Evolutionary conservation across 495 filamentous ascomycete species (phyloP).

Genomic region (Mycothermus thermophilus): DNA sequence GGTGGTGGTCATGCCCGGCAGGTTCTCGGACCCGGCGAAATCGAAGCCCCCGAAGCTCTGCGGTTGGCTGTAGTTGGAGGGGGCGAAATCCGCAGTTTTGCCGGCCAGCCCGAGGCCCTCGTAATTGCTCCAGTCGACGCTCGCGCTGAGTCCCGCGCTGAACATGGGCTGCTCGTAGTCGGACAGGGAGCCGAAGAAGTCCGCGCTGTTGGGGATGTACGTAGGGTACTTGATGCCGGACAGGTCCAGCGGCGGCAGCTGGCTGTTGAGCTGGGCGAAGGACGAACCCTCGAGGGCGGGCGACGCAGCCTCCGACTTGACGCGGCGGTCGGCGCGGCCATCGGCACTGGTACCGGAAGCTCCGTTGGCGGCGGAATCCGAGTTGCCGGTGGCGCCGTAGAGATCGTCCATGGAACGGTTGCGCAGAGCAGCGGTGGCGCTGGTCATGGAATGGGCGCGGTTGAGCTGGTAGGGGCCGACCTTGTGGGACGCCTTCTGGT

Average conservation of each 20-base stretch:
- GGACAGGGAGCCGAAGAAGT: constrained; percentile 37
- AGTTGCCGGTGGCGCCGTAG: constrained; percentile 23
- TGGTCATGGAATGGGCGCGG: constrained; percentile 57
- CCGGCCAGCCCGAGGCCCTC: constrained; percentile 44
- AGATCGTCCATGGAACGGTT: constrained; percentile 60
- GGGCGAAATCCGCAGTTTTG: constrained; percentile 37
- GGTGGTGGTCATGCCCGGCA: constrained; percentile 37
- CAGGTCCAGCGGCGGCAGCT: constrained; percentile 53
- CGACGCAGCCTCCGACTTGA: constrained; percentile 60
- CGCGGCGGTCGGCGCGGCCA: constrained; percentile 34
- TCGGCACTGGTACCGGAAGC: constrained; percentile 7
- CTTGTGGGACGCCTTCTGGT: constrained; percentile 74
- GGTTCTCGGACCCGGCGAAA: constrained; percentile 38
- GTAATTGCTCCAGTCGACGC: constrained; percentile 64
- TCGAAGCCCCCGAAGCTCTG: constrained; percentile 58
- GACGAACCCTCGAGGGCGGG: constrained; percentile 45
- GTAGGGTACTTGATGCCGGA: constrained; percentile 39
- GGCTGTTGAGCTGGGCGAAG: constrained; percentile 45
- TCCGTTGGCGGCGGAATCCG: no score
- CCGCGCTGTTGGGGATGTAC: constrained; percentile 39
- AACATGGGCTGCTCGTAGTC: constrained; percentile 53
- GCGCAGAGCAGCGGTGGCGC: constrained; percentile 39
- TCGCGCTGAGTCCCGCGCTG: constrained; percentile 49
- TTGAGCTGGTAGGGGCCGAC: constrained; percentile 73
- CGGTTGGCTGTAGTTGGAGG: constrained; percentile 53